A percentile compares a stretch with the other conserved stretches of the same genome.
Evolutionary conservation across 257 asterid species (phyloP).

Genomic region (Solanum virginianum): DNA sequence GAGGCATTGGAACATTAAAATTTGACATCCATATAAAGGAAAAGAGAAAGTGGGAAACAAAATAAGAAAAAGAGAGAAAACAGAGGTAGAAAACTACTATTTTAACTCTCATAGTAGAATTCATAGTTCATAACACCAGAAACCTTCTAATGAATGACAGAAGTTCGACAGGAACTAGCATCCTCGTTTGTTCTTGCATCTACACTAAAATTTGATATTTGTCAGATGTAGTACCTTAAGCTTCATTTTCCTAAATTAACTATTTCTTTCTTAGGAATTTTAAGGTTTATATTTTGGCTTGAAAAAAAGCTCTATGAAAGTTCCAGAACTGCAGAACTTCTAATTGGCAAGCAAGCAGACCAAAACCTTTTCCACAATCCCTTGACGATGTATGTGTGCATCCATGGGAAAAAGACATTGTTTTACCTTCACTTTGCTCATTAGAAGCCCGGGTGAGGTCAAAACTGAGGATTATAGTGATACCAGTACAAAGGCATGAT

Average conservation of each 20-base stretch:
- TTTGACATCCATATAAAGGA: not conserved
- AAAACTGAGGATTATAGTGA: not conserved
- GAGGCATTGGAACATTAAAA: not conserved
- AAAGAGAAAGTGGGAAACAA: not conserved
- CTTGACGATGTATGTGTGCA: not conserved
- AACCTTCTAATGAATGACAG: not conserved
- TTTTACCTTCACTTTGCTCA: not conserved
- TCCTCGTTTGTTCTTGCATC: not conserved
- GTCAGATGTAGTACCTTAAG: not conserved
- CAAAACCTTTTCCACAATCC: not conserved
- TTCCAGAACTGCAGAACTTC: not conserved
- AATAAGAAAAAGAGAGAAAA: not conserved
- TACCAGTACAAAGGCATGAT: not conserved
- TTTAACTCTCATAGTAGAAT: not conserved
- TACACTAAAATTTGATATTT: not conserved
- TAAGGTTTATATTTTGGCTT: not conserved
- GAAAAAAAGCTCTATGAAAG: not conserved
- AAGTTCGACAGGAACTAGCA: not conserved
- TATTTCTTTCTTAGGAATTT: not conserved
- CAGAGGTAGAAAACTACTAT: not conserved
- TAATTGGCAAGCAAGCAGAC: not conserved
- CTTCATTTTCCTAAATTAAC: not conserved
- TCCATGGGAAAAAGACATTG: not conserved
- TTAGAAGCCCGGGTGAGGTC: not conserved
- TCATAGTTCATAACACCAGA: not conserved